phyloP scores from a whole-genome alignment of 768 basidiomycete genomes.

The Termitomyces heimii region DNA sequence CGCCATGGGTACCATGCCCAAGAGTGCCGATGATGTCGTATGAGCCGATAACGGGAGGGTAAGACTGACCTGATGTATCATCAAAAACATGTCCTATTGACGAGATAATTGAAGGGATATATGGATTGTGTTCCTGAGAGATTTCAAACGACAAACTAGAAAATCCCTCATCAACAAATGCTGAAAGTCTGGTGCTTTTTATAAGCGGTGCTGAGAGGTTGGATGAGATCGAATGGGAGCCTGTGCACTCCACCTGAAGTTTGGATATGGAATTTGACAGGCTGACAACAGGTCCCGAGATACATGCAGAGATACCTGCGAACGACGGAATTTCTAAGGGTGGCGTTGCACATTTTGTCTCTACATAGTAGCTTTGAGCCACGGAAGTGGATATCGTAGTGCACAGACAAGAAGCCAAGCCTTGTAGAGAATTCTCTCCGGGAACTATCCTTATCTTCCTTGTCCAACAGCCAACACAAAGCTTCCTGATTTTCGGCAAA shows the following conservation, averaged over 20 bases:
- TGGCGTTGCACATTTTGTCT: constrained; percentile 7
- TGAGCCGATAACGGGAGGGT: background rate
- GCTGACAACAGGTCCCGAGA: background rate
- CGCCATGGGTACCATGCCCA: constrained; percentile 20
- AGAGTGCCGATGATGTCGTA: constrained; percentile 15
- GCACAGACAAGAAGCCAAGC: background rate
- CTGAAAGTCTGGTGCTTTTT: background rate
- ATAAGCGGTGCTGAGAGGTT: background rate
- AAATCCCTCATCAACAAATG: background rate
- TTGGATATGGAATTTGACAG: background rate
- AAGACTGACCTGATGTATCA: background rate
- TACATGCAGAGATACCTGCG: constrained; percentile 7
- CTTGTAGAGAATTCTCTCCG: background rate
- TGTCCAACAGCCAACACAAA: background rate
- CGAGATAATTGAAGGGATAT: constrained; percentile 1
- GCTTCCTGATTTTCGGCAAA: background rate
- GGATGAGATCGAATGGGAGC: background rate
- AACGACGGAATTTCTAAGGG: constrained; percentile 1
- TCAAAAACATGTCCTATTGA: background rate
- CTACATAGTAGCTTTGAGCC: background rate
- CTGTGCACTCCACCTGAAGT: background rate
- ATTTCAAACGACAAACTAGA: background rate
- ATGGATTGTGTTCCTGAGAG: background rate
- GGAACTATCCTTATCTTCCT: background rate
- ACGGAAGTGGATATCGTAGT: background rate